These are phyloP conservation scores for Ustilago bromivora DNA, from an alignment of 1,284 basidiomycete genomes.

Conservation along the genomic window DNA sequence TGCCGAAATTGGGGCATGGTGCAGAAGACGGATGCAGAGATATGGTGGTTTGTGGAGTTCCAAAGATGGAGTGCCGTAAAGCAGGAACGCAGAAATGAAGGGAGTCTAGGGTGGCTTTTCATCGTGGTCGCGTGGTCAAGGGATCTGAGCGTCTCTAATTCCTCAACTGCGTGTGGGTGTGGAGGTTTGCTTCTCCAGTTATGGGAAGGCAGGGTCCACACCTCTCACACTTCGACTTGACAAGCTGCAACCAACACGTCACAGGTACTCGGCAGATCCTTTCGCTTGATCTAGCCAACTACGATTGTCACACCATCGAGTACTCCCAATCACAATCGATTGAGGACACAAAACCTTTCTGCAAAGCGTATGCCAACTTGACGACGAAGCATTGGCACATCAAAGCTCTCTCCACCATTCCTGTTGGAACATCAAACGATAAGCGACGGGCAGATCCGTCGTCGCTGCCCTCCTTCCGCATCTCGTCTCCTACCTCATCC, in stretches of 20 bases:
- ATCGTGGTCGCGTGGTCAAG: conserved; percentile 11
- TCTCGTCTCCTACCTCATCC: conserved; percentile 33
- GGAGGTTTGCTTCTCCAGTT: conserved; percentile 6
- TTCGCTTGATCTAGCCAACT: background rate
- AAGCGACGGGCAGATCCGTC: conserved; percentile 28
- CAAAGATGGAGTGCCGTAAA: background rate
- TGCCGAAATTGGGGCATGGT: conserved; percentile 2
- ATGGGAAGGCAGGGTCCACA: conserved; percentile 11
- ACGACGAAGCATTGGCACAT: background rate
- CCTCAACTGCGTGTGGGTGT: conserved; percentile 5
- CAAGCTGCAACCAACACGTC: conserved; percentile 7
- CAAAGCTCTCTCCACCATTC: conserved; percentile 16
- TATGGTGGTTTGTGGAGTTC: conserved; percentile 8
- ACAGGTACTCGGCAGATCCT: background rate
- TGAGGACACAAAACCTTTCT: background rate
- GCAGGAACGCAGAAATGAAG: background rate
- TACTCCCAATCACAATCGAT: background rate
- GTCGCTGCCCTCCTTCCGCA: conserved; percentile 38
- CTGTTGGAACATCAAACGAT: conserved; percentile 13
- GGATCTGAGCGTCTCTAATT: background rate
- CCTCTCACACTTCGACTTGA: background rate
- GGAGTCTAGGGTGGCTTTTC: background rate
- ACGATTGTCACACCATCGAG: background rate
- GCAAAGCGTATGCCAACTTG: background rate
- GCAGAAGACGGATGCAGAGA: conserved; percentile 9